Evolutionary conservation across 2,329 filamentous ascomycete species (phyloP).

Genomic region (Talaromyces sp.): DNA sequence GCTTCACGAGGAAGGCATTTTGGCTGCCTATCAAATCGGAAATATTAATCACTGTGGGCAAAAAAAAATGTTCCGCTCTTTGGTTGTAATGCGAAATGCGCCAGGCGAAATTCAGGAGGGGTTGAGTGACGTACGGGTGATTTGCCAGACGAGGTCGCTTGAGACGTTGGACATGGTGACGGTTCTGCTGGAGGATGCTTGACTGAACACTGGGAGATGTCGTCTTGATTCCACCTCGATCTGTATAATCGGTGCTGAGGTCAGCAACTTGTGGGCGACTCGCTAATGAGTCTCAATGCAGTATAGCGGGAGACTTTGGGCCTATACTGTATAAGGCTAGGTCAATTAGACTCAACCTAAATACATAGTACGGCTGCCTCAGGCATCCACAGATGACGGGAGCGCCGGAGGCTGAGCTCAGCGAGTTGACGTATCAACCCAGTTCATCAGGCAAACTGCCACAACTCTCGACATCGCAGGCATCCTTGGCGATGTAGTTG

Average conservation of each 20-base stretch:
- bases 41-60: constrained; percentile 11
- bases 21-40: constrained; percentile 59
- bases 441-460: background rate
- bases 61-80: background rate
- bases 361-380: too few species aligned
- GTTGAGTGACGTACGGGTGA: constrained; percentile 69
- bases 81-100: background rate
- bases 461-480: background rate
- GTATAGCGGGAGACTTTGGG: background rate
- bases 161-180: constrained; percentile 66
- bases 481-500: background rate
- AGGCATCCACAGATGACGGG: background rate
- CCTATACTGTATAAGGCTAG: background rate
- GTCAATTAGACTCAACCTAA: too few species aligned
- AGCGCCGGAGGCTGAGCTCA: background rate
- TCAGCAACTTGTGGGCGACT: constrained; percentile 7
- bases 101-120: background rate
- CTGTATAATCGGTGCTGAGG: background rate
- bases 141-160: constrained; percentile 88
- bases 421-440: background rate
- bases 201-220: background rate
- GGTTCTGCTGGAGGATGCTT: background rate
- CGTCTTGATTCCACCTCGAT: background rate
- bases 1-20: constrained; percentile 91
- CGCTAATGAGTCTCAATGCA: constrained; percentile 9